phyloP scores from a whole-genome alignment of 202 grass and related monocot genomes.

The Brachypodium distachyon region DNA sequence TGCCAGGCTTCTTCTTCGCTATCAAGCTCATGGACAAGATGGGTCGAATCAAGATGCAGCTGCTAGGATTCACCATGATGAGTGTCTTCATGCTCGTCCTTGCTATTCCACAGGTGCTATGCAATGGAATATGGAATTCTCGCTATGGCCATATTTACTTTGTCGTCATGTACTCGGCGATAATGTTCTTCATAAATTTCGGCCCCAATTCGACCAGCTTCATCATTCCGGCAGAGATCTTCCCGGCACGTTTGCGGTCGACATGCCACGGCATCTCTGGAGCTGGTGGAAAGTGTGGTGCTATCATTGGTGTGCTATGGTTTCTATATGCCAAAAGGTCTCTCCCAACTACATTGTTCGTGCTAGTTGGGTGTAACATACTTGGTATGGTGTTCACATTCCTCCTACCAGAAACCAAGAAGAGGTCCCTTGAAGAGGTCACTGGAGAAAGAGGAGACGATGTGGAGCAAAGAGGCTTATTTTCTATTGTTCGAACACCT shows the following conservation, averaged over 20 bases:
- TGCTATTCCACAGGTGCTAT: background rate
- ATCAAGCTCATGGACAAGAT: slow-evolving; percentile 35
- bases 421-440: background rate
- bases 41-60: slow-evolving; percentile 33
- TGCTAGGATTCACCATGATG: slow-evolving; percentile 63
- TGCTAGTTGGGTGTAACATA: slow-evolving; percentile 16
- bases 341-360: background rate
- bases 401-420: background rate
- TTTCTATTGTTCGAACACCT: background rate
- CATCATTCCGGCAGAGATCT: slow-evolving; percentile 63
- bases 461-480: background rate
- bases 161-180: slow-evolving; percentile 46
- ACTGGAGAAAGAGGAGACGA: background rate
- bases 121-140: slow-evolving; percentile 11
- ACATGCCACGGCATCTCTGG: slow-evolving; percentile 69
- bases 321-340: background rate
- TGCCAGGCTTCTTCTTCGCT: slow-evolving; percentile 40
- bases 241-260: slow-evolving; percentile 51
- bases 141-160: background rate
- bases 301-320: slow-evolving; percentile 21
- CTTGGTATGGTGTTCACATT: background rate
- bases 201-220: slow-evolving; percentile 64
- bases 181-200: slow-evolving; percentile 74
- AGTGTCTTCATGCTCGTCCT: slow-evolving; percentile 26
- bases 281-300: slow-evolving; percentile 32